A percentile compares a stretch with the other conserved stretches of the same genome.
Evolutionary conservation across 352 stramenopile genomes (phyloP).

Genomic region (Ophiocytium majus): DNA sequence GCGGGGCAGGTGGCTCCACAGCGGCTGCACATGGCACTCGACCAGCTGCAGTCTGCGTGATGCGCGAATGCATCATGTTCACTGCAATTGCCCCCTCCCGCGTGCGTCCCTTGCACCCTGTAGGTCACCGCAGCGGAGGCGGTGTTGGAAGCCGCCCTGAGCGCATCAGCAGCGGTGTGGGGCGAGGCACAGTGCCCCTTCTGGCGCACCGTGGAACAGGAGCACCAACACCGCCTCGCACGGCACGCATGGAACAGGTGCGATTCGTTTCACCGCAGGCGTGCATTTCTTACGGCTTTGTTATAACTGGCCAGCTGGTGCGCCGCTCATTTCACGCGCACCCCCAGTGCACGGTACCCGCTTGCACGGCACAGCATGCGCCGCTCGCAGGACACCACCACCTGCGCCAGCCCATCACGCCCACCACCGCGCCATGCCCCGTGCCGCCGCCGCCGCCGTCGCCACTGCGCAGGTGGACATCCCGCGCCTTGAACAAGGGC

Average conservation of each 20-base stretch:
- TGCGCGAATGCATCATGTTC: too few species aligned
- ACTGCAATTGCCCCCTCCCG: too few species aligned
- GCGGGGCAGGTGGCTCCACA: too few species aligned
- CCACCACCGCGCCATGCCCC: background rate
- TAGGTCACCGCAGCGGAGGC: background rate
- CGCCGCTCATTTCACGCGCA: background rate
- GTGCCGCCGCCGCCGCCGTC: background rate
- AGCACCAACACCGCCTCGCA: background rate
- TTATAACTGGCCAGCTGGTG: background rate
- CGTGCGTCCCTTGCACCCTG: too few species aligned
- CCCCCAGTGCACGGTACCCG: background rate
- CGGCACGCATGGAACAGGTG: background rate
- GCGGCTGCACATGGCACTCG: too few species aligned
- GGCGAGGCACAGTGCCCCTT: background rate
- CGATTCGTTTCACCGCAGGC: too few species aligned
- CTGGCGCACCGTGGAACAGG: constrained; percentile 27
- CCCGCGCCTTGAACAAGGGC: background rate
- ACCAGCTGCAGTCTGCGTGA: too few species aligned
- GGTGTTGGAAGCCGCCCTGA: constrained; percentile 2
- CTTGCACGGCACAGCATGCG: background rate
- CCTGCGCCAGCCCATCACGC: background rate
- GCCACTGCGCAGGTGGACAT: background rate
- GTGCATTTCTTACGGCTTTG: too few species aligned
- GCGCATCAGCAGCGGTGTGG: constrained; percentile 16
- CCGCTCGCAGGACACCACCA: background rate